phyloP scores from a whole-genome alignment of 352 stramenopile species.

The Pythium dissotocum region DNA sequence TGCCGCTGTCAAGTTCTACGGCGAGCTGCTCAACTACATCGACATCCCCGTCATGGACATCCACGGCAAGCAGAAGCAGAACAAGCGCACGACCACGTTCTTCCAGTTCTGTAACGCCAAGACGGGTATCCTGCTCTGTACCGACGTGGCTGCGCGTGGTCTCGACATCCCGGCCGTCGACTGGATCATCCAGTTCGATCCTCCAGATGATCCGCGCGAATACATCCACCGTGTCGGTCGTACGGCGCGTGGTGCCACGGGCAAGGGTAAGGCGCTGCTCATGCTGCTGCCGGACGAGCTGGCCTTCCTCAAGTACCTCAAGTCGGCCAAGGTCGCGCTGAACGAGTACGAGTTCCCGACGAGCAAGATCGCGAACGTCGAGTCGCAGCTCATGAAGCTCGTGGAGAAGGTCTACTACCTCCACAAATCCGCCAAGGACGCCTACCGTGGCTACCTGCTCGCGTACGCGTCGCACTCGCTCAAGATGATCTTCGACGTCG shows the following conservation, averaged over 20 bases:
- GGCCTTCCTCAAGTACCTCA: slow-evolving; percentile 97
- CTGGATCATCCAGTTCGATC: slow-evolving; percentile 99
- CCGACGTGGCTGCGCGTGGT: slow-evolving; percentile 96
- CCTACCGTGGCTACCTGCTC: slow-evolving; percentile 97
- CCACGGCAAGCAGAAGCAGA: slow-evolving; percentile 99
- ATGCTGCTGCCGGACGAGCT: slow-evolving; percentile 98
- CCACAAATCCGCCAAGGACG: slow-evolving; percentile 96
- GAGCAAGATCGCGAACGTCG: slow-evolving; percentile 97
- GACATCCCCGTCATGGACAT: slow-evolving; percentile 99
- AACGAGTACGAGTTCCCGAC: slow-evolving; percentile 99
- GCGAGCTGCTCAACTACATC: slow-evolving; percentile 99
- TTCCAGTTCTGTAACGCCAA: slow-evolving; percentile 99
- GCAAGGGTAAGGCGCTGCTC: slow-evolving; percentile 94
- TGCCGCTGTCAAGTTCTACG: slow-evolving; percentile 98
- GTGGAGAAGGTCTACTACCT: slow-evolving; percentile 99
- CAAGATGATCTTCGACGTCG: slow-evolving; percentile 99
- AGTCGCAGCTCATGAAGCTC: slow-evolving; percentile 96
- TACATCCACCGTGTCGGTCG: slow-evolving; percentile 96
- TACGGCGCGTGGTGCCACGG: slow-evolving; percentile 86
- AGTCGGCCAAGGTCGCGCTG: slow-evolving; percentile 96
- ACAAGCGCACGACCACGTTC: slow-evolving; percentile 98
- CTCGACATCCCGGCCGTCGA: slow-evolving; percentile 97
- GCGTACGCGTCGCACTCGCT: slow-evolving; percentile 97
- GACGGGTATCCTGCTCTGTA: slow-evolving; percentile 97
- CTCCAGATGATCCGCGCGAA: slow-evolving; percentile 97